Conservation (phyloP, 129 eudicot genomes). For the Flaveria brownii region DNA sequence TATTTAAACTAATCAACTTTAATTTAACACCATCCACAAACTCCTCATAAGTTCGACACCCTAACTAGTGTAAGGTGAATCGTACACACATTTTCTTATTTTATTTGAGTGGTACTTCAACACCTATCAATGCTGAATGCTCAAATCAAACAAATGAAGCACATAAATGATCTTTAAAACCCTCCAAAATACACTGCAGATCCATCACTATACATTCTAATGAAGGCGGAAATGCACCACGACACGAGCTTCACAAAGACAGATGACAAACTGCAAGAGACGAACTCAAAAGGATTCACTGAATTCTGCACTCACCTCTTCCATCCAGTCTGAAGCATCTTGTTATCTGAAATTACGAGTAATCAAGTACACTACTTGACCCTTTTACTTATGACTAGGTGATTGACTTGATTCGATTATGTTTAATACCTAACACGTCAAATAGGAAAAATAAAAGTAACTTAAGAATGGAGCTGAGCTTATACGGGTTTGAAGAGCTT, state of each 20-base stretch:
- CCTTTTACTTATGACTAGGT: neutral
- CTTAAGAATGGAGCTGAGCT: neutral
- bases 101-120: too few species aligned
- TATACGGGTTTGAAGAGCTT: neutral
- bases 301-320: slow-evolving; percentile 50
- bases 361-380: neutral
- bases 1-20: too few species aligned
- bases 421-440: neutral
- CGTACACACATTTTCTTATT: too few species aligned
- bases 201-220: slow-evolving; percentile 49
- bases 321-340: slow-evolving; percentile 56
- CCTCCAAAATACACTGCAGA: slow-evolving; percentile 19
- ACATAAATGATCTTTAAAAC: slow-evolving; percentile 24
- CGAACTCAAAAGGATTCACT: slow-evolving; percentile 9
- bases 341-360: slow-evolving; percentile 44
- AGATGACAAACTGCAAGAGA: slow-evolving; percentile 20
- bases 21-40: too few species aligned
- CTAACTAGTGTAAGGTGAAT: too few species aligned
- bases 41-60: too few species aligned
- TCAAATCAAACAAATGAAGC: slow-evolving; percentile 14
- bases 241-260: slow-evolving; percentile 29
- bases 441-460: neutral
- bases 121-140: neutral
- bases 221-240: slow-evolving; percentile 10
- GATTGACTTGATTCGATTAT: neutral